Base-by-base conservation (phyloP, 1,284 basidiomycete genomes). In the Puccinia hordei region DNA sequence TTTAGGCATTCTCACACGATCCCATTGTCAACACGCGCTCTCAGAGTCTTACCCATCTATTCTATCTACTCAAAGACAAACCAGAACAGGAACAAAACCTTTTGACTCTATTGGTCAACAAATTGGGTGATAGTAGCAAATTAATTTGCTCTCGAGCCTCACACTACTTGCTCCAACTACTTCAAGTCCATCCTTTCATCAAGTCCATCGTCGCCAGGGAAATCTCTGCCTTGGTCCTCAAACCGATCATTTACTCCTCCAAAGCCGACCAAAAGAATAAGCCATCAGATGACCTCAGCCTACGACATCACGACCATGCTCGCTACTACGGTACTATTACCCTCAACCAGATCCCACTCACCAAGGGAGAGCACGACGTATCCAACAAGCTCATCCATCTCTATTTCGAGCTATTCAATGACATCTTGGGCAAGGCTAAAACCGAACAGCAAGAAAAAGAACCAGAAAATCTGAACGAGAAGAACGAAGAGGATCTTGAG, bases 31-130 rank as follows among this genome's bases (percentile, higher is more conserved):
- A 97, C 84, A 91, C 97, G 76, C 91, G 95, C 72, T 93, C 89
- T 0, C 93, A 94, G 86, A 88, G 92, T 6, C 88, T 94, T 44
- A 83, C 84, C 22, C 84, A 85, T 82, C 90, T 93, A 74, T 91
- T 89, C 86, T 91, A 90, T 55, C 89, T 99, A 0, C 90, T 99
- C 10, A 89, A 90, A 33, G 92, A 92, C 82, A 95, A 95, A 83
- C 92, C 95, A 0, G 97, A 99, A 85, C 97, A 99, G 86, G 97
- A 99, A 85, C 94, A 98, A 84, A 99, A 98, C 86, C 87, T 99
- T 66, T 89, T 98, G 8, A 90, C 93, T 33, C 88, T 99, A 9
- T 90, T 98, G 22, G 93, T 95, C 68, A 98, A 98, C 88, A 99
- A 99, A 86, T 90, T 97, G 92, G 94, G 94, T 72, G 97, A 99